Conservation (phyloP, 179 eudicot species). For the Beta lomatogona region DNA sequence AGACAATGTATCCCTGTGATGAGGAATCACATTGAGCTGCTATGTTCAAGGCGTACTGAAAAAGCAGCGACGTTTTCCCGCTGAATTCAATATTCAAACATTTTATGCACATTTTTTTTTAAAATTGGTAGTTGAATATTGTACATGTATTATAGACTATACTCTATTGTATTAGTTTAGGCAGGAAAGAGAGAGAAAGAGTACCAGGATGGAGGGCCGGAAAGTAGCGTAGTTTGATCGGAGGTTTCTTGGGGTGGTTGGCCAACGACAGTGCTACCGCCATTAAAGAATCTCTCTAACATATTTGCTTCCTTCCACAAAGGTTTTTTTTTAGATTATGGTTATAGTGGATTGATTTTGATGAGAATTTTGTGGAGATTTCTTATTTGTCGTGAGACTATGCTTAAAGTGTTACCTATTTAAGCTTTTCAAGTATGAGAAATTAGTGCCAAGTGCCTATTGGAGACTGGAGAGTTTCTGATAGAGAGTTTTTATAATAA, state of each 20-base stretch:
- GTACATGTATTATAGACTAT: neutral
- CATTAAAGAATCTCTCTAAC: slow-evolving; percentile 36
- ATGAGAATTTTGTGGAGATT: too few species aligned
- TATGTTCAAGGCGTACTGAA: slow-evolving; percentile 63
- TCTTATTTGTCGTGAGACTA: too few species aligned
- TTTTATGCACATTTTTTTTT: neutral
- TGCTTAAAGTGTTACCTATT: too few species aligned
- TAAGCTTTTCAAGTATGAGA: too few species aligned
- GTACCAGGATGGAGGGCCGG: slow-evolving; percentile 71
- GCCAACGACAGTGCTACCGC: neutral
- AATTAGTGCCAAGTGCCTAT: too few species aligned
- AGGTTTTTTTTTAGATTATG: too few species aligned
- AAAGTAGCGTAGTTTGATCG: slow-evolving; percentile 42
- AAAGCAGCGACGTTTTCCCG: slow-evolving; percentile 75
- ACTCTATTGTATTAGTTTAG: slow-evolving; percentile 2
- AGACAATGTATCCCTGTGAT: slow-evolving; percentile 33
- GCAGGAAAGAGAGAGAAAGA: too few species aligned
- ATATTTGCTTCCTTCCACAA: slow-evolving; percentile 11
- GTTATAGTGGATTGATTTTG: too few species aligned
- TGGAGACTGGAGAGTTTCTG: too few species aligned
- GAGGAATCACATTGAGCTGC: slow-evolving; percentile 20
- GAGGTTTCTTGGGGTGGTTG: neutral
- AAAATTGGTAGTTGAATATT: too few species aligned
- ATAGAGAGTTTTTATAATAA: too few species aligned
- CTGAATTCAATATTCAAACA: slow-evolving; percentile 30